Conservation (phyloP, 768 basidiomycete species). For the Suillus subluteus region DNA sequence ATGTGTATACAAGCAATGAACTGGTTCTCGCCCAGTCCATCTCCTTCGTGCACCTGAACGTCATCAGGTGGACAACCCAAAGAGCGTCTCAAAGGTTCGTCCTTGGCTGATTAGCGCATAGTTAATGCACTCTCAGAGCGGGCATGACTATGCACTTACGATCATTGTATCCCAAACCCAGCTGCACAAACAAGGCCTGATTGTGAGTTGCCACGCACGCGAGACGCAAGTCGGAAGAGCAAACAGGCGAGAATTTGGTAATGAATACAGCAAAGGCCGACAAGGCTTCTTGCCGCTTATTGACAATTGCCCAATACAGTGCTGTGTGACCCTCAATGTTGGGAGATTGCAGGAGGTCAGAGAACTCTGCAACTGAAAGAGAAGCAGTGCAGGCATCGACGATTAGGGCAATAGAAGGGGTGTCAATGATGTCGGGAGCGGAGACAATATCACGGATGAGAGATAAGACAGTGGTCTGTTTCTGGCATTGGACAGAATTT, state of each 20-base stretch:
- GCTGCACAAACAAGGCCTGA: background rate
- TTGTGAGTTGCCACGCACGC: background rate
- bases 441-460: background rate
- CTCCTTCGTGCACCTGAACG: background rate
- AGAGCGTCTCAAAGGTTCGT: background rate
- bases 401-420: background rate
- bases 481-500: background rate
- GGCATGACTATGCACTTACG: background rate
- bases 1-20: background rate
- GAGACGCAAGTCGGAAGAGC: background rate
- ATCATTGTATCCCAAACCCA: background rate
- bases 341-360: background rate
- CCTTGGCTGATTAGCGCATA: background rate
- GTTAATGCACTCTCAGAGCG: background rate
- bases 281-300: background rate
- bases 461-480: background rate
- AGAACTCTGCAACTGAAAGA: background rate
- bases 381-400: background rate
- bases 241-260: background rate
- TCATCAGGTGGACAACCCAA: background rate
- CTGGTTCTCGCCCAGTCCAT: background rate
- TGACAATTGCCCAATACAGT: background rate
- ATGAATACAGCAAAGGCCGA: background rate
- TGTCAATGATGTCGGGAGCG: background rate
- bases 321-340: background rate